These are phyloP conservation scores for Coccomyxa sp. DNA, from an alignment of 139 green algal genomes.

Conservation along the genomic window DNA sequence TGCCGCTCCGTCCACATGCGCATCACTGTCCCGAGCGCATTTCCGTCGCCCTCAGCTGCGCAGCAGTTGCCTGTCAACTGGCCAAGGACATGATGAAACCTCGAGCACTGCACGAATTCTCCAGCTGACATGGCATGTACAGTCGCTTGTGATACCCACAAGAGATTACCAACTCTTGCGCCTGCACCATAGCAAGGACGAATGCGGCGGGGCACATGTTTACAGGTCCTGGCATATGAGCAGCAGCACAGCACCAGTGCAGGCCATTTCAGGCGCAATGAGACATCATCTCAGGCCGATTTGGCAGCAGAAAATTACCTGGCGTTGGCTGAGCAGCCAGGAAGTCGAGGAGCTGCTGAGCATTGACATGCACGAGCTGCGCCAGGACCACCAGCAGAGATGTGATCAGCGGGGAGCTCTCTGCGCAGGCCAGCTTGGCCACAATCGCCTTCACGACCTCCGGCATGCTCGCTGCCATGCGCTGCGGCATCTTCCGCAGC, in stretches of 20 bases:
- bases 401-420: slow-evolving; percentile 36
- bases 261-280: too few relatives aligned
- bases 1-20: slow-evolving; percentile 49
- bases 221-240: too few relatives aligned
- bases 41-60: slow-evolving; percentile 7
- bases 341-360: slow-evolving; percentile 37
- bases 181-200: too few relatives aligned
- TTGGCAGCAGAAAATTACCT: slow-evolving; percentile 1
- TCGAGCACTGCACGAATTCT: too few relatives aligned
- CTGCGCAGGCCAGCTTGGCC: slow-evolving; percentile 28
- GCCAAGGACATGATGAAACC: too few relatives aligned
- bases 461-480: slow-evolving; percentile 19
- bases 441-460: slow-evolving; percentile 20
- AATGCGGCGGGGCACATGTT: too few relatives aligned
- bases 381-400: slow-evolving; percentile 49
- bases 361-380: slow-evolving; percentile 28
- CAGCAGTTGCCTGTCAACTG: too few relatives aligned
- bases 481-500: slow-evolving; percentile 22
- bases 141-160: too few relatives aligned
- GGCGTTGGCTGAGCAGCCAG: slow-evolving; percentile 23
- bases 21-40: slow-evolving; percentile 40
- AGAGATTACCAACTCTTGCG: too few relatives aligned
- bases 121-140: too few relatives aligned
- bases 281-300: not conserved
- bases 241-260: too few relatives aligned